Percentiles rank a stretch among this genome's conserved stretches.
Evolutionary conservation across 1,284 basidiomycete genomes (phyloP).

Genomic region (Clitocybe nebularis): DNA sequence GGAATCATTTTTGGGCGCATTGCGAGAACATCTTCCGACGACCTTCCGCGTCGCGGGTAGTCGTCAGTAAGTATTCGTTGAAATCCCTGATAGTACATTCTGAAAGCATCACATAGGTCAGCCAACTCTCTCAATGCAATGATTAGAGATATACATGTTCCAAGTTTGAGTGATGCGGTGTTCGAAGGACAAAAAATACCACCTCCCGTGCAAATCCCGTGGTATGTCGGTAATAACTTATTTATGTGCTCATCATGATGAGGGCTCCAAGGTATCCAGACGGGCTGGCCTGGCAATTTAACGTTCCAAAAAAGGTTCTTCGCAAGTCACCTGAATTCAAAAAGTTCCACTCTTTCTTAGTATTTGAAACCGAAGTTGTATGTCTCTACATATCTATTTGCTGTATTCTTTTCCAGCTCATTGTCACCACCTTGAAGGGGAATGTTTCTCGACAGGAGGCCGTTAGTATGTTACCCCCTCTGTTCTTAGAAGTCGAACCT

Average conservation of each 20-base stretch:
- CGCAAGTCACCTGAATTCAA: constrained; percentile 94
- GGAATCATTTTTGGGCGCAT: constrained; percentile 65
- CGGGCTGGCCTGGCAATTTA: constrained; percentile 93
- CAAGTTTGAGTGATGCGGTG: constrained; percentile 67
- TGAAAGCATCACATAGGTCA: constrained; percentile 40
- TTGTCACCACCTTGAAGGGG: constrained; percentile 53
- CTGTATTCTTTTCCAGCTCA: background rate
- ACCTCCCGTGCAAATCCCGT: constrained; percentile 83
- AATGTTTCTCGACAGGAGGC: constrained; percentile 97
- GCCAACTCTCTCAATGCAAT: constrained; percentile 70
- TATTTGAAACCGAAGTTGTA: constrained; percentile 97
- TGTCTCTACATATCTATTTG: constrained; percentile 23
- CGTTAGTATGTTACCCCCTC: constrained; percentile 97
- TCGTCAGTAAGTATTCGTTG: constrained; percentile 59
- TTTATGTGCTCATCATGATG: constrained; percentile 1
- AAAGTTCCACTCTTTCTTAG: constrained; percentile 94
- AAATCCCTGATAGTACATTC: constrained; percentile 1
- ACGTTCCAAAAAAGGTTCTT: constrained; percentile 86
- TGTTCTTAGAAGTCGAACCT: constrained; percentile 92
- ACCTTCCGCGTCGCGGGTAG: constrained; percentile 93
- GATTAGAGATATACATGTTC: constrained; percentile 77
- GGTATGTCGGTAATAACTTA: constrained; percentile 45
- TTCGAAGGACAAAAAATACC: constrained; percentile 77
- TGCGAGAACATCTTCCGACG: constrained; percentile 81
- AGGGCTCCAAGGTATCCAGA: constrained; percentile 77